Percentiles rank a stretch among this genome's conserved stretches.
Evolutionary conservation across 1,139 yeast species (phyloP).

Genomic region (Saccharomycopsis phalli): DNA sequence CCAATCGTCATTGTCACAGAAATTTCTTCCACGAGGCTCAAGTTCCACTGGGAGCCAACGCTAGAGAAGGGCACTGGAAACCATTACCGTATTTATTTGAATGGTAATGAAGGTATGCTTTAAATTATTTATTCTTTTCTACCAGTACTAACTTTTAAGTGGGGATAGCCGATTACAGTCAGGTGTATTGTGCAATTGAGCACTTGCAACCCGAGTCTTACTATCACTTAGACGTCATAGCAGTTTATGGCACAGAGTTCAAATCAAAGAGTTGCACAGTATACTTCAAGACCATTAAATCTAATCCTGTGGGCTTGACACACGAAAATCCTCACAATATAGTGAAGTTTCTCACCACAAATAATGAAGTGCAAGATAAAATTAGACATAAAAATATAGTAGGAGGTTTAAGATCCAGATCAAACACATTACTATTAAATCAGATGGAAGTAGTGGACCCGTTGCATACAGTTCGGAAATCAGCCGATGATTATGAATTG

Average conservation of each 20-base stretch:
- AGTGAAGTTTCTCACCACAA: conserved; percentile 23
- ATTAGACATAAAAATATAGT: conserved; percentile 22
- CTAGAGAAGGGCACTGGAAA: conserved; percentile 27
- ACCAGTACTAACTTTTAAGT: conserved; percentile 20
- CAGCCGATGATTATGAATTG: neutral
- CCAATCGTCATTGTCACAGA: conserved; percentile 50
- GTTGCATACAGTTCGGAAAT: neutral
- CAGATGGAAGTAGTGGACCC: too few relatives aligned
- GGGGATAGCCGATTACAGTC: conserved; percentile 25
- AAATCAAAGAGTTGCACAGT: conserved; percentile 38
- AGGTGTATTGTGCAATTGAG: conserved; percentile 34
- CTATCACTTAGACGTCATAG: conserved; percentile 49
- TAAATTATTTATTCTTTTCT: neutral
- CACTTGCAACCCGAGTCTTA: conserved; percentile 38
- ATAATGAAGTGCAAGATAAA: conserved; percentile 1
- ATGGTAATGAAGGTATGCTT: conserved; percentile 37
- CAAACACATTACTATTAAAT: conserved; percentile 31
- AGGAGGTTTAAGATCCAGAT: conserved; percentile 26
- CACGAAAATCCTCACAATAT: conserved; percentile 26
- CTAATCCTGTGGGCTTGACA: conserved; percentile 17
- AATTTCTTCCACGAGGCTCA: conserved; percentile 39
- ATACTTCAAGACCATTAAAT: conserved; percentile 33
- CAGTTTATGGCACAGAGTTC: conserved; percentile 40
- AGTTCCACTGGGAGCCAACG: conserved; percentile 49
- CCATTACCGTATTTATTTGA: conserved; percentile 38